These are phyloP conservation scores for Eutrema heterophyllum DNA, from an alignment of 345 rosid species.

Conservation along the genomic window DNA sequence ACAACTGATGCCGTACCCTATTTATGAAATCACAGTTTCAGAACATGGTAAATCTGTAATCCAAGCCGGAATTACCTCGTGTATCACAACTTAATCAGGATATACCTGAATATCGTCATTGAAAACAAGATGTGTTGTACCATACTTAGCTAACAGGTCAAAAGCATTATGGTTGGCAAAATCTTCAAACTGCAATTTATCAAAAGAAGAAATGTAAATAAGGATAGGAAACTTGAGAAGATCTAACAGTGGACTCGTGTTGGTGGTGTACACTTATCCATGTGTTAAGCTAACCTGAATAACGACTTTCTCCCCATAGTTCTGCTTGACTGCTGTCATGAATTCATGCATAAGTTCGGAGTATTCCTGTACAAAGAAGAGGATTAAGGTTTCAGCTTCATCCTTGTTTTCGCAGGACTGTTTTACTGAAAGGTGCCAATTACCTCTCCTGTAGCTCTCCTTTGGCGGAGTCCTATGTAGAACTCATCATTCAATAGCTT, in stretches of 20 bases:
- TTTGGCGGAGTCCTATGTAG: constrained; percentile 91
- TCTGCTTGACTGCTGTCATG: constrained; percentile 94
- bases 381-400: constrained; percentile 5
- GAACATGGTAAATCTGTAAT: not conserved
- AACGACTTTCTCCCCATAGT: constrained; percentile 89
- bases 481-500: constrained; percentile 80
- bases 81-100: constrained; percentile 10
- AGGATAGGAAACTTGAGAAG: not conserved
- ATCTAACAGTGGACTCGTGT: not conserved
- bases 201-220: not conserved
- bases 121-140: constrained; percentile 93
- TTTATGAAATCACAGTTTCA: constrained; percentile 3
- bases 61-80: not conserved
- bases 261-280: constrained; percentile 7
- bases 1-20: constrained; percentile 99
- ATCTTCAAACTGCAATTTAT: constrained; percentile 78
- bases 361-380: constrained; percentile 59
- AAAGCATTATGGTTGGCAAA: constrained; percentile 99
- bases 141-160: constrained; percentile 78
- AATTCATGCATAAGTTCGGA: constrained; percentile 90
- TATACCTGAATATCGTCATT: constrained; percentile 96
- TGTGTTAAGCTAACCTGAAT: constrained; percentile 57
- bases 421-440: constrained; percentile 14
- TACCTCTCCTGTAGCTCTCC: constrained; percentile 96
- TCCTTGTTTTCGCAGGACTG: not conserved